Percentiles rank a stretch among this genome's conserved stretches.
Conservation (phyloP, 768 basidiomycete species). For the Tephrocybe rancida region DNA sequence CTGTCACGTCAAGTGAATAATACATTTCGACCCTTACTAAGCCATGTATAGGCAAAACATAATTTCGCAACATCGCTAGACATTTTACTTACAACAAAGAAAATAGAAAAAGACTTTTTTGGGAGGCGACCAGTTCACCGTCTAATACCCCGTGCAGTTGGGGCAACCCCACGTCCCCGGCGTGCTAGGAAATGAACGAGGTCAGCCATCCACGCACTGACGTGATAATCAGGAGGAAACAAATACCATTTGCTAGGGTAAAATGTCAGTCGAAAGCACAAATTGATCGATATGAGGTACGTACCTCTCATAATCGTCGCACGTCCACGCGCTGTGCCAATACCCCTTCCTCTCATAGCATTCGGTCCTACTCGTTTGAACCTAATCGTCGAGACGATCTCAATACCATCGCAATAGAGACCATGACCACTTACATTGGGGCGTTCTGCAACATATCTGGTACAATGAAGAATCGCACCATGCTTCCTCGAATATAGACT, state of each 20-base stretch:
- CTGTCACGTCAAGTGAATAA: background rate
- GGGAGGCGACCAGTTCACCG: slow-evolving; percentile 47
- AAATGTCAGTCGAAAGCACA: slow-evolving; percentile 14
- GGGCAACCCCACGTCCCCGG: slow-evolving; percentile 80
- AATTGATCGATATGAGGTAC: slow-evolving; percentile 28
- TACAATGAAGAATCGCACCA: slow-evolving; percentile 98
- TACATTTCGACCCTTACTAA: background rate
- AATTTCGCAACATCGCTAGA: slow-evolving; percentile 13
- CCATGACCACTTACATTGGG: slow-evolving; percentile 75
- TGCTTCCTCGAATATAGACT: slow-evolving; percentile 98
- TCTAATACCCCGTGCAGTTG: slow-evolving; percentile 78
- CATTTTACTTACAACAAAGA: background rate
- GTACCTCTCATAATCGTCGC: slow-evolving; percentile 97
- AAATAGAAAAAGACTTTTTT: slow-evolving; percentile 4
- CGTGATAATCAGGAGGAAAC: background rate
- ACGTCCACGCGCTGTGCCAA: slow-evolving; percentile 97
- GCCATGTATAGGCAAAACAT: slow-evolving; percentile 1
- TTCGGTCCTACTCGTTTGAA: slow-evolving; percentile 99
- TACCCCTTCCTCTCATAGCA: slow-evolving; percentile 98
- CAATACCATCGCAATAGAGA: slow-evolving; percentile 1
- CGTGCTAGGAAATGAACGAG: slow-evolving; percentile 55
- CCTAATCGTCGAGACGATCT: slow-evolving; percentile 49
- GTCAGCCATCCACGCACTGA: slow-evolving; percentile 3
- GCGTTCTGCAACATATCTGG: slow-evolving; percentile 99
- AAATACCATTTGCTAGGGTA: slow-evolving; percentile 71